phyloP scores from a whole-genome alignment of 2,329 filamentous ascomycete genomes.

The Leptographium lundbergii region DNA sequence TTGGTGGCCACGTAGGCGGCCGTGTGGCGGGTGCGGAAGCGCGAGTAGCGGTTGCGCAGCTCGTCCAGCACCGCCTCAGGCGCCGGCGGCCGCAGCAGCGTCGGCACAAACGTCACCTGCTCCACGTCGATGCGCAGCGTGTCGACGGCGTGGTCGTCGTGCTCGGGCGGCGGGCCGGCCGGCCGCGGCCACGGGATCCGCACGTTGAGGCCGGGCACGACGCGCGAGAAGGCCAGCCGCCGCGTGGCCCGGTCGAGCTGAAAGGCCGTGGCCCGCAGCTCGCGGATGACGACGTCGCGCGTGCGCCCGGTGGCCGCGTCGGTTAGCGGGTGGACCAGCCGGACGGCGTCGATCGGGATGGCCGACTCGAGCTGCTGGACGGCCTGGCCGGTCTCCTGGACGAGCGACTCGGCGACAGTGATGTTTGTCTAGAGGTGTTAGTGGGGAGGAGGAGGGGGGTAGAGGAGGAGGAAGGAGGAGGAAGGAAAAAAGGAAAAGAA shows the following conservation, averaged over 20 bases:
- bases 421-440: constrained; percentile 22
- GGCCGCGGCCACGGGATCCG: constrained; percentile 64
- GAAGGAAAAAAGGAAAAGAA: no score
- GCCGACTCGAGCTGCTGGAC: constrained; percentile 38
- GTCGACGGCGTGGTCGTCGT: constrained; percentile 49
- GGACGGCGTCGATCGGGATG: constrained; percentile 58
- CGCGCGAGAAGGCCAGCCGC: constrained; percentile 36
- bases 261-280: constrained; percentile 44
- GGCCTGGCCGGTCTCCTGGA: constrained; percentile 19
- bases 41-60: constrained; percentile 69
- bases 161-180: constrained; percentile 25
- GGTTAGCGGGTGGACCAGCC: constrained; percentile 66
- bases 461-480: no score
- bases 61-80: constrained; percentile 71
- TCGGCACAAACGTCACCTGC: constrained; percentile 63
- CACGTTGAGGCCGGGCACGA: constrained; percentile 59
- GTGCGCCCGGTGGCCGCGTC: constrained; percentile 51
- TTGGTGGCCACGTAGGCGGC: constrained; percentile 50
- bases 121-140: constrained; percentile 68
- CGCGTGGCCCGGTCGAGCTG: constrained; percentile 36
- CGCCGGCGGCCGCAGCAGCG: constrained; percentile 64
- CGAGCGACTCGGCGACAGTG: constrained; percentile 26
- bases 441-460: no score
- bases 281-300: constrained; percentile 66
- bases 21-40: constrained; percentile 71